A percentile compares a stretch with the other conserved stretches of the same genome.
Conservation (phyloP, 371 early-diverging fungal species). For the Chytridiales sp. region DNA sequence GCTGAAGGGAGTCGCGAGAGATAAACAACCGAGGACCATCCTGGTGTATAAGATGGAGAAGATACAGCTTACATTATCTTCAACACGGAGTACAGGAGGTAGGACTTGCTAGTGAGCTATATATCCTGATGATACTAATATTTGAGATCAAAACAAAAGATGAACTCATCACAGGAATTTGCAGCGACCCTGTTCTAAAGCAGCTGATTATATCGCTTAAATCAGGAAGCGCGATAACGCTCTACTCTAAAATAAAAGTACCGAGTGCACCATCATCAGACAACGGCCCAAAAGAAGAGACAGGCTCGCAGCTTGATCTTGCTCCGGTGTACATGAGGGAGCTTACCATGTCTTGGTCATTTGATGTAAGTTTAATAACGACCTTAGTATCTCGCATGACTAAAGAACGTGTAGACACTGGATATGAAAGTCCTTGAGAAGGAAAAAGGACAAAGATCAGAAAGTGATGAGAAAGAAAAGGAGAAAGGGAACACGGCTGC, state of each 20-base stretch:
- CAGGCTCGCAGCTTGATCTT: no score
- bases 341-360: no score
- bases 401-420: no score
- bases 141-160: not conserved
- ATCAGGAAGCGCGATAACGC: not conserved
- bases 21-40: constrained; percentile 6
- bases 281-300: not conserved
- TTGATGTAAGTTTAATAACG: no score
- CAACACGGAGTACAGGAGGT: not conserved
- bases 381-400: no score
- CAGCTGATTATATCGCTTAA: not conserved
- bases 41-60: constrained; percentile 1
- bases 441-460: no score
- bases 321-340: no score
- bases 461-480: no score
- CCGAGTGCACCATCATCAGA: not conserved
- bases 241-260: not conserved
- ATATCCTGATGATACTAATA: not conserved
- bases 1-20: constrained; percentile 3
- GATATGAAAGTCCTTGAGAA: no score
- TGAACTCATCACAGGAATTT: constrained; percentile 3
- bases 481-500: no score
- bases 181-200: constrained; percentile 1
- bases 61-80: not conserved
- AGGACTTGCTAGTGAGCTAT: not conserved